Percentiles rank a stretch among this genome's conserved stretches.
Conservation (phyloP, 805 yeast species). For the Candida endomychidarum region DNA sequence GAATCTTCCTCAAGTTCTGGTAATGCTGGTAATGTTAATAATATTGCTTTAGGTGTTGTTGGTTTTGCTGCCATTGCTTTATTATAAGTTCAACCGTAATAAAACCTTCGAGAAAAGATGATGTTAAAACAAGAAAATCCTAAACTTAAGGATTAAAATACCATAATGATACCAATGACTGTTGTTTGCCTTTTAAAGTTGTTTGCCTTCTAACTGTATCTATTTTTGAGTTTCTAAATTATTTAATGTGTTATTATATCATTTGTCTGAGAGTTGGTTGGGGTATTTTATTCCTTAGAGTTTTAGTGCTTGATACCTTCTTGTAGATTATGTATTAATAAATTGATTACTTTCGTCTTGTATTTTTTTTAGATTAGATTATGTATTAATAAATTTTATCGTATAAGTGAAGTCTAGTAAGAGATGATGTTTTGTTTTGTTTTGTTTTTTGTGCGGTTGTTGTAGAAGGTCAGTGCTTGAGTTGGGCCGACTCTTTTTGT, state of each 20-base stretch:
- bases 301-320: background rate
- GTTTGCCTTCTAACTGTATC: conserved; percentile 4
- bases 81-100: conserved; percentile 13
- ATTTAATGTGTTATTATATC: conserved; percentile 6
- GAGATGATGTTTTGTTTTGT: too few species aligned
- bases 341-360: too few species aligned
- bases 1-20: conserved; percentile 14
- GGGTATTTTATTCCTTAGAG: background rate
- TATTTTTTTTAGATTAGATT: too few species aligned
- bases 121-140: background rate
- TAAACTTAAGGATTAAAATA: conserved; percentile 1
- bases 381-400: background rate
- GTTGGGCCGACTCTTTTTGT: too few species aligned
- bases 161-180: conserved; percentile 12
- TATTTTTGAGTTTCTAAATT: conserved; percentile 2
- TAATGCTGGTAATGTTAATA: conserved; percentile 11
- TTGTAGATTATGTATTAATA: conserved; percentile 1
- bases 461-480: too few species aligned
- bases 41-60: conserved; percentile 22
- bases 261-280: background rate
- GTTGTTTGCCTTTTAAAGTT: background rate
- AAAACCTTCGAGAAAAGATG: background rate
- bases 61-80: conserved; percentile 30
- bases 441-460: too few species aligned
- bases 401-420: too few species aligned